Conservation (phyloP, 306 rosid genomes). For the Cucurbita maxima region DNA sequence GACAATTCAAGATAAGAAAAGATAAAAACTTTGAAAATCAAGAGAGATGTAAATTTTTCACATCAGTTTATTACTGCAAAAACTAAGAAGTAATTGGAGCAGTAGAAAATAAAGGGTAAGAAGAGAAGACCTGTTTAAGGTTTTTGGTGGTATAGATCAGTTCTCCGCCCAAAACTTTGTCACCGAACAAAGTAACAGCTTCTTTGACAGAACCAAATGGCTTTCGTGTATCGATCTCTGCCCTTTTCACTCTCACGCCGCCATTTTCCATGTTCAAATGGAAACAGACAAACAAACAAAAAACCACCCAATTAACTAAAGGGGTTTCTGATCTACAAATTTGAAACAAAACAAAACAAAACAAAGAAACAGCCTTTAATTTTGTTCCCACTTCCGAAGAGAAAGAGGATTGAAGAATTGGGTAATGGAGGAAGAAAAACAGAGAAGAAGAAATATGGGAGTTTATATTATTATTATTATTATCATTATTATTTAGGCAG, state of each 20-base stretch:
- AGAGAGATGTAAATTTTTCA: background rate
- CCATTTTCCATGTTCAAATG: conserved; percentile 1
- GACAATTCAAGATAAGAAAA: background rate
- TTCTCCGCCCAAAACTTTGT: conserved; percentile 65
- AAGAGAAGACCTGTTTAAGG: conserved; percentile 47
- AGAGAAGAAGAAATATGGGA: background rate
- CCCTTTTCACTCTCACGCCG: conserved; percentile 7
- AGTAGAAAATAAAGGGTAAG: background rate
- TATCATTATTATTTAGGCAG: background rate
- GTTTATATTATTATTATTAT: too few species aligned
- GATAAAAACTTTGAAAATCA: background rate
- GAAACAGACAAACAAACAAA: background rate
- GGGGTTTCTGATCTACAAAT: background rate
- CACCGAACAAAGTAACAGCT: conserved; percentile 83
- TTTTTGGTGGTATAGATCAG: conserved; percentile 36
- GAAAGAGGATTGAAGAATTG: background rate
- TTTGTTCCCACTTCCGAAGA: background rate
- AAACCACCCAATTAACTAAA: background rate
- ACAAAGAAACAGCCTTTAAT: background rate
- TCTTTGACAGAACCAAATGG: conserved; percentile 88
- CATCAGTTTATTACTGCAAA: background rate
- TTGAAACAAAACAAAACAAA: background rate
- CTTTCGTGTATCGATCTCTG: conserved; percentile 5
- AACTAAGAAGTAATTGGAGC: background rate
- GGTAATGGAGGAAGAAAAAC: background rate